Percentiles rank a stretch among this genome's conserved stretches.
phyloP scores from a whole-genome alignment of 495 filamentous ascomycete genomes.

The Parathielavia hyrcaniae region DNA sequence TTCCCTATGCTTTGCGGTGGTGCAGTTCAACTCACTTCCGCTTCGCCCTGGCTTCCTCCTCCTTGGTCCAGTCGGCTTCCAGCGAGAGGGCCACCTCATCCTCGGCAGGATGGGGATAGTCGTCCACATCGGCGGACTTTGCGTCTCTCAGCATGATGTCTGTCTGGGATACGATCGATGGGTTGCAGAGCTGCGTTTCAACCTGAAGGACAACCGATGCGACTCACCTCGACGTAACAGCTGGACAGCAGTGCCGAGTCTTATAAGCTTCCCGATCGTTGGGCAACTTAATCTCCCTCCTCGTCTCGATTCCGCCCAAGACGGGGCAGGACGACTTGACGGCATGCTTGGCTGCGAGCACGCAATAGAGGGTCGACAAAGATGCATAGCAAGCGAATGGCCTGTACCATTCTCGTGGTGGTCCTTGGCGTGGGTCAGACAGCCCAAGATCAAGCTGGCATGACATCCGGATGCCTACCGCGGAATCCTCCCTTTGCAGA shows the following conservation, averaged over 20 bases:
- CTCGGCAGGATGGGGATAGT: conserved; percentile 18
- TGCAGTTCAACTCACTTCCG: conserved; percentile 31
- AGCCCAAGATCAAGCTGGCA: not conserved
- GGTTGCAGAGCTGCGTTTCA: not conserved
- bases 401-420: not conserved
- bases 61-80: conserved; percentile 31
- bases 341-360: not conserved
- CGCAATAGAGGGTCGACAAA: not conserved
- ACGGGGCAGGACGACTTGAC: not conserved
- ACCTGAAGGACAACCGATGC: no score
- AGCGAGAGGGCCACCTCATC: conserved; percentile 30
- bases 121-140: conserved; percentile 13
- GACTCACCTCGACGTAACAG: no score
- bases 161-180: not conserved
- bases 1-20: no score
- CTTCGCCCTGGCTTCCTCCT: conserved; percentile 35
- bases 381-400: not conserved
- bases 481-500: not conserved
- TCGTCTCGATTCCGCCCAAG: no score
- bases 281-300: not conserved
- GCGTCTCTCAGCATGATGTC: not conserved
- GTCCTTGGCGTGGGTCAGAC: not conserved
- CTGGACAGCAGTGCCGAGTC: no score
- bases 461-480: not conserved
- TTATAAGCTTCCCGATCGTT: no score